phyloP scores from a whole-genome alignment of 2,329 filamentous ascomycete species.

The Lomentospora prolificans region DNA sequence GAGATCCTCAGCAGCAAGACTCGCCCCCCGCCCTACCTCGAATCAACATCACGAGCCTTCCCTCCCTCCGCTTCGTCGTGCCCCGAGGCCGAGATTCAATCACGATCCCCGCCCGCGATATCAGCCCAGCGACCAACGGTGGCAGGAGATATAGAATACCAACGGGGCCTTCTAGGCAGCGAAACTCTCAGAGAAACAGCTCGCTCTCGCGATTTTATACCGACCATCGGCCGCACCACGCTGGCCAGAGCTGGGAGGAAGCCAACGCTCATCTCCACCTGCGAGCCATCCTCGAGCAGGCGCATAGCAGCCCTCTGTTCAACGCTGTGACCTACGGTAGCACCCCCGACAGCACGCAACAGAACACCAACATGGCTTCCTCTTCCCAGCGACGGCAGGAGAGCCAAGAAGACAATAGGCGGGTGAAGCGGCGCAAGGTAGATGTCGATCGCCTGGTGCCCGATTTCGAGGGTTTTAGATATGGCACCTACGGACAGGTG shows the following conservation, averaged over 20 bases:
- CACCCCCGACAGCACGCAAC: background rate
- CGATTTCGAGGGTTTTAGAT: slow-evolving; percentile 53
- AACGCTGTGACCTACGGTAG: background rate
- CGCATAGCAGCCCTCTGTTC: background rate
- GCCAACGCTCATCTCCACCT: slow-evolving; percentile 29
- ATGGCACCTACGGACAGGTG: slow-evolving; percentile 81
- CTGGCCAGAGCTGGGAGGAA: slow-evolving; percentile 24
- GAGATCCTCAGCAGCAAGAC: slow-evolving; percentile 1
- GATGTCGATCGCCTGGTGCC: slow-evolving; percentile 49
- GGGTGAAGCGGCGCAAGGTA: slow-evolving; percentile 60
- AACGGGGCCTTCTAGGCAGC: background rate
- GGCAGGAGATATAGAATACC: background rate
- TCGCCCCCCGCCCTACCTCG: background rate
- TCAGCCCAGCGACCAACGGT: background rate
- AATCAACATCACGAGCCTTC: slow-evolving; percentile 1
- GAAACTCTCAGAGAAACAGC: background rate
- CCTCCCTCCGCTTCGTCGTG: background rate
- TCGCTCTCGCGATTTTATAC: background rate
- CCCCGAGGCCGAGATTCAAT: slow-evolving; percentile 1
- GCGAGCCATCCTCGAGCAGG: slow-evolving; percentile 29
- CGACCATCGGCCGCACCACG: background rate
- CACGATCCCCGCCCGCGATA: background rate
- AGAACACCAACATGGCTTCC: slow-evolving; percentile 10
- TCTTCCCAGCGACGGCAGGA: slow-evolving; percentile 26
- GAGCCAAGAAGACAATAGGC: slow-evolving; percentile 36